Evolutionary conservation across 768 basidiomycete genomes (phyloP).

Genomic region (Sistotremastrum niveocremeum): DNA sequence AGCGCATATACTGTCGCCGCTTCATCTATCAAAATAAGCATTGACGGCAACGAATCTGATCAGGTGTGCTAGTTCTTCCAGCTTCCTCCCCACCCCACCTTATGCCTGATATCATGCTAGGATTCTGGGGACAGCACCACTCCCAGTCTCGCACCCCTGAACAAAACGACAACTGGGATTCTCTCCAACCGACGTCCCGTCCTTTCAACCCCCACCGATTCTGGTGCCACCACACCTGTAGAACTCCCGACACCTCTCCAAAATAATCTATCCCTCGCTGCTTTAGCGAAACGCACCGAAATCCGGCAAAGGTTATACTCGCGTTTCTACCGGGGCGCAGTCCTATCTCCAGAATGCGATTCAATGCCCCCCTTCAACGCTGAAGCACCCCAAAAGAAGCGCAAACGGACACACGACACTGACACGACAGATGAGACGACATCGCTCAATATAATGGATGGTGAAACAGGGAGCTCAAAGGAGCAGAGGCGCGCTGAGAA

Average conservation of each 20-base stretch:
- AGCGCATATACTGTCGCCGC: slow-evolving; percentile 78
- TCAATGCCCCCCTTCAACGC: neutral
- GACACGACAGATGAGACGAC: neutral
- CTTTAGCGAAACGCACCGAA: slow-evolving; percentile 62
- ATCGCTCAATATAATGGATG: neutral
- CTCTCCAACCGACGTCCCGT: slow-evolving; percentile 56
- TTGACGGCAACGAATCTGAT: slow-evolving; percentile 36
- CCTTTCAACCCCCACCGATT: slow-evolving; percentile 33
- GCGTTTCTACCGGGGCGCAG: slow-evolving; percentile 67
- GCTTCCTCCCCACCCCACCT: slow-evolving; percentile 7
- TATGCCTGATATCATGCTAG: neutral
- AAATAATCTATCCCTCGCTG: slow-evolving; percentile 34
- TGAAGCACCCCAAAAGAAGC: neutral
- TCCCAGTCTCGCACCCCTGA: slow-evolving; percentile 21
- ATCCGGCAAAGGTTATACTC: slow-evolving; percentile 67
- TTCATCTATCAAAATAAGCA: slow-evolving; percentile 56
- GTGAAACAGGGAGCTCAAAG: slow-evolving; percentile 1
- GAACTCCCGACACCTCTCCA: slow-evolving; percentile 15
- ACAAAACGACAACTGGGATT: slow-evolving; percentile 60
- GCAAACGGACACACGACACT: slow-evolving; percentile 5
- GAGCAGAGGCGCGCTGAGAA: neutral
- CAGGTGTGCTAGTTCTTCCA: slow-evolving; percentile 6
- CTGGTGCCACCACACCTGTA: slow-evolving; percentile 23
- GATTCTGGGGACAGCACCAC: slow-evolving; percentile 5
- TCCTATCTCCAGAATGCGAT: slow-evolving; percentile 36